These are phyloP conservation scores for Vaccinium macrocarpon DNA, from an alignment of 148 eudicot genomes.

Conservation along the genomic window DNA sequence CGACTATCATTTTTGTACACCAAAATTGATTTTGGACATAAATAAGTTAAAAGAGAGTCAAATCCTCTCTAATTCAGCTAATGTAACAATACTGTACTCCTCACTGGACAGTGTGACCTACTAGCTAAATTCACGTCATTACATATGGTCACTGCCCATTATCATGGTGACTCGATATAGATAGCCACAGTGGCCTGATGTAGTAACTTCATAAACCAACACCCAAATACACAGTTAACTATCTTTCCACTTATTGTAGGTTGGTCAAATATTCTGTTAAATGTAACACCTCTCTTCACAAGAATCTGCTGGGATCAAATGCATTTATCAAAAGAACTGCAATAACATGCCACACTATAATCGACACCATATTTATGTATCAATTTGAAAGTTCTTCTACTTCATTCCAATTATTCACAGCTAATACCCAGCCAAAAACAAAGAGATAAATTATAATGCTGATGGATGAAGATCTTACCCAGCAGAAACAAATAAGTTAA, in stretches of 20 bases:
- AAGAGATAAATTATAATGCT: neutral
- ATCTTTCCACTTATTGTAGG: neutral
- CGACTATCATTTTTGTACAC: neutral
- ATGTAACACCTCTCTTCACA: neutral
- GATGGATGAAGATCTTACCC: neutral
- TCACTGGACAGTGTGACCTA: neutral
- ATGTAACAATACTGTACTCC: slow-evolving; percentile 38
- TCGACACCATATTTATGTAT: neutral
- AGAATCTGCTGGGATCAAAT: neutral
- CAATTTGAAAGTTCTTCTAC: neutral
- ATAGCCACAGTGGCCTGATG: neutral
- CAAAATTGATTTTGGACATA: slow-evolving; percentile 1
- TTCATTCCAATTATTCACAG: neutral
- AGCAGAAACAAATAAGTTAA: too few species aligned
- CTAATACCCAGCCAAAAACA: neutral
- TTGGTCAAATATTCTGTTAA: neutral
- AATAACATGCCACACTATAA: neutral
- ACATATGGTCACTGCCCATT: neutral
- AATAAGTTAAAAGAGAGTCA: neutral
- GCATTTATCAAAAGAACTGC: neutral
- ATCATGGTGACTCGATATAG: neutral
- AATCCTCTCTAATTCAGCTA: neutral
- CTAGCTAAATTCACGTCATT: neutral
- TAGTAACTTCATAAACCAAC: neutral
- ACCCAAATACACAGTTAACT: neutral